Conservation (phyloP, 1,284 basidiomycete genomes). For the Termitomyces sp. region DNA sequence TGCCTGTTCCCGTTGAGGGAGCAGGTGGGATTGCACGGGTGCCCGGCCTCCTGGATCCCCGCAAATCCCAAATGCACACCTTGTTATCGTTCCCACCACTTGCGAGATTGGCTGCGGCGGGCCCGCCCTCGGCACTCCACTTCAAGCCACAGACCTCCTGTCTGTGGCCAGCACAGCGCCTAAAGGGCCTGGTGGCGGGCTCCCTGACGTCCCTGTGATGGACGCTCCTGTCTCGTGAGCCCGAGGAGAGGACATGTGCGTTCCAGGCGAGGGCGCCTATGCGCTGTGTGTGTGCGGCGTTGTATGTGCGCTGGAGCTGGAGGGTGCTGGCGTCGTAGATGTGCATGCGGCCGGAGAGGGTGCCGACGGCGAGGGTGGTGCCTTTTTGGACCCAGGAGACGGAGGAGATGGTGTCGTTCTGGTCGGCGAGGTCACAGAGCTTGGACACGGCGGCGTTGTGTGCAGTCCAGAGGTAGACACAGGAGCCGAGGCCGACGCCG, state of each 20-base stretch:
- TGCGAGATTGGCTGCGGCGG: slow-evolving; percentile 64
- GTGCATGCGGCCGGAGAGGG: slow-evolving; percentile 80
- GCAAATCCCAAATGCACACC: slow-evolving; percentile 91
- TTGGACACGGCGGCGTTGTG: slow-evolving; percentile 90
- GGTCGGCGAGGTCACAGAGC: slow-evolving; percentile 73
- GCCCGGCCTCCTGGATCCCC: slow-evolving; percentile 51
- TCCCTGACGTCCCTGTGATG: slow-evolving; percentile 91
- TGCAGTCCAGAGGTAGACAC: slow-evolving; percentile 97
- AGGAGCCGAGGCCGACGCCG: slow-evolving; percentile 87
- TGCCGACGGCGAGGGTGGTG: slow-evolving; percentile 88
- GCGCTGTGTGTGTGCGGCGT: slow-evolving; percentile 81
- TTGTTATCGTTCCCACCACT: slow-evolving; percentile 99
- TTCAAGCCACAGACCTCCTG: slow-evolving; percentile 97
- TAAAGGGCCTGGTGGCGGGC: slow-evolving; percentile 65
- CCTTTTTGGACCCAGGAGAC: slow-evolving; percentile 94
- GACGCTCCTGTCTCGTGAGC: slow-evolving; percentile 88
- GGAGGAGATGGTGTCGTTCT: slow-evolving; percentile 73
- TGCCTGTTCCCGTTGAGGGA: not conserved
- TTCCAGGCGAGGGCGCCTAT: slow-evolving; percentile 97
- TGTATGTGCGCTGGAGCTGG: slow-evolving; percentile 79
- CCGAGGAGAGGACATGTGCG: slow-evolving; percentile 81
- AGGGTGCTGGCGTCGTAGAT: slow-evolving; percentile 92
- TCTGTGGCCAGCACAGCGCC: slow-evolving; percentile 76
- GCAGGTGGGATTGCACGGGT: not conserved
- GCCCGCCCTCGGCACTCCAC: slow-evolving; percentile 68